Base-by-base conservation (phyloP, 1,284 basidiomycete species). In the Vanrija sp. region DNA sequence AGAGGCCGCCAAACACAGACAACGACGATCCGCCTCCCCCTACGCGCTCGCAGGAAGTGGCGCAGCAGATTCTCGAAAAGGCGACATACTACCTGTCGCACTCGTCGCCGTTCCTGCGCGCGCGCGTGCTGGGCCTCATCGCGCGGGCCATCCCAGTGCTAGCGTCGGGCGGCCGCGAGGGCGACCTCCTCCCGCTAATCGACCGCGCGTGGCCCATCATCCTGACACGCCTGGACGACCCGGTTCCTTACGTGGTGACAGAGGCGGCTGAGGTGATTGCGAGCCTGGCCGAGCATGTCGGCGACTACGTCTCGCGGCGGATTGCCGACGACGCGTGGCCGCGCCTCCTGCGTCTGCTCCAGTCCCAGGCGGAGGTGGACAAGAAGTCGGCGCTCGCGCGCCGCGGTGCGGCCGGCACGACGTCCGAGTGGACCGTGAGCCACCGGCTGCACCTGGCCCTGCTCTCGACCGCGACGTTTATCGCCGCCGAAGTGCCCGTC, bases 271-370 rank as follows among this genome's bases (percentile, higher is more conserved):
- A 73, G 3, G 77, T 94, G 31, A 76, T 95, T 16, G 86, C 88
- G 56, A 74, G 82, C 0, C 78, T 97, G 23, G 81, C 84, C 0
- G 74, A 66, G 35, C 78, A 87, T 61, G 83, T 85, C 19, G 91
- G 91, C 15, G 82, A 83, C 48, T 94, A 89, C 75, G 90, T 96
- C 87, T 82, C 81, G 44, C 78, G 83, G 25, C 79, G 87, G 47
- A 81, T 96, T 18, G 86, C 90, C 81, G 88, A 94, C 60, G 88
- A 95, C 60, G 82, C 90, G 16, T 95, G 92, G 91, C 93, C 93
- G 2, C 82, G 81, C 24, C 88, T 94, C 66, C 77, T 77, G 38
- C 67, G 61, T 4, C 78, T 93, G 52, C 73, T 94, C 39, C 71
- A 68, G 3, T 78, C 77, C 23, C 80, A 92, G 22, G 81, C 84